These are phyloP conservation scores for Tetradesmus obliquus DNA, from an alignment of 139 green algal species.

Conservation along the genomic window DNA sequence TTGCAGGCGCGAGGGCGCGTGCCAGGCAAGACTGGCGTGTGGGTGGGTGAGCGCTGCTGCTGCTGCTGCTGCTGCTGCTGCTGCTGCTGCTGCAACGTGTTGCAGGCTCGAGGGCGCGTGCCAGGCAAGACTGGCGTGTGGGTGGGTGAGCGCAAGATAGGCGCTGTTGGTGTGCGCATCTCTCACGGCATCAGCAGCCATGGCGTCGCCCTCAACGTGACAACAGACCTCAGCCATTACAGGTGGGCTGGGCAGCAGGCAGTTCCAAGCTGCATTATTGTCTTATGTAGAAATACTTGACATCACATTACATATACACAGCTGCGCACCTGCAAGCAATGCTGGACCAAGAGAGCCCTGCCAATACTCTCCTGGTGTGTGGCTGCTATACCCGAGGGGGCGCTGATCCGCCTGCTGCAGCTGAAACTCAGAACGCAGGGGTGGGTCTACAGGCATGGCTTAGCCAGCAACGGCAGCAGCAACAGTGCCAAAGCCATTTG, in stretches of 20 bases:
- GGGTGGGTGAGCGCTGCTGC: conserved; percentile 74
- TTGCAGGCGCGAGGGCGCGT: conserved; percentile 49
- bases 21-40: conserved; percentile 83
- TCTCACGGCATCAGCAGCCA: conserved; percentile 86
- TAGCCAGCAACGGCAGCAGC: no score
- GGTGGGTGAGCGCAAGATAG: conserved; percentile 91
- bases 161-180: conserved; percentile 92
- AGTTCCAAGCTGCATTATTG: not conserved
- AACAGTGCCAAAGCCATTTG: no score
- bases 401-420: no score
- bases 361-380: no score
- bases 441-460: no score
- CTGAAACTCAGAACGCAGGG: no score
- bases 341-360: no score
- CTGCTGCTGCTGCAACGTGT: not conserved
- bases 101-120: conserved; percentile 50
- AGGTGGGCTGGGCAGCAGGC: not conserved
- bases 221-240: conserved; percentile 80
- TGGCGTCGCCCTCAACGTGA: conserved; percentile 92
- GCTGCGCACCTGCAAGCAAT: no score
- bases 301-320: no score
- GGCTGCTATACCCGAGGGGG: no score
- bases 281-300: no score
- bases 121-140: conserved; percentile 88
- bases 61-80: not conserved